Evolutionary conservation across 148 eudicot genomes (phyloP), one percentile per base, ranked within the genome.

Genomic region (Rhododendron ferrugineum): DNA sequence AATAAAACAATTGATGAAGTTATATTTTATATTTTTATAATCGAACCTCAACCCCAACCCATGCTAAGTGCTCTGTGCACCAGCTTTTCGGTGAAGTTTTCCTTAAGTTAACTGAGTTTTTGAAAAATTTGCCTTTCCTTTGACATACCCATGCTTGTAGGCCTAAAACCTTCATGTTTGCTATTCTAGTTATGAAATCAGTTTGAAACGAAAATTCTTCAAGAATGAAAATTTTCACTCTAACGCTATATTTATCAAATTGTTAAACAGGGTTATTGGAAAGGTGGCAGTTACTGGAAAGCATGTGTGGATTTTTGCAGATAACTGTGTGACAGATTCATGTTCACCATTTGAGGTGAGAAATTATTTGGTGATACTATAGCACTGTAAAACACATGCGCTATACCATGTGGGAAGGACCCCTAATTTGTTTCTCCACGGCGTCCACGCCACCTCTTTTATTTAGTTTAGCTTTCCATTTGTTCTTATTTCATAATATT

Each of bases 211-310:
- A 5, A 50, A 72, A 49, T 11, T 11, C 44, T 66, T 28, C 28
- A 30, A 42, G 64, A 50, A 73, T 30, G 9, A 54, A 14, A 74
- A 23, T 79, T 72, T 40, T 15, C 16, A 18, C 34, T 37, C 28
- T 40, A 30, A 34, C 52, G 56, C 62, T 22, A 11, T 34, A 1
- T 73, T 79, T 78, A 78, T 62, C 23, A 11, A 46, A 74, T 78
- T 86, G 73, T 58, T 84, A 81, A 88, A 83, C 92, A 94, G 99
- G 91, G 88, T 93, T 82, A 88, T 96, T 72, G 99, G 98, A 73
- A 91, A 92, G 84, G 97, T 93, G 84, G 98, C 98, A 85, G 89
- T 91, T 90, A 91, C 97, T 16, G 98, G 99, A 80, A 93, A 93
- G 87, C 98, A 96, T 90, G 84, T 83, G 81, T 96, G 98, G 98